Evolutionary conservation across 2,329 filamentous ascomycete genomes (phyloP).

Genomic region (Helotiales sp.): DNA sequence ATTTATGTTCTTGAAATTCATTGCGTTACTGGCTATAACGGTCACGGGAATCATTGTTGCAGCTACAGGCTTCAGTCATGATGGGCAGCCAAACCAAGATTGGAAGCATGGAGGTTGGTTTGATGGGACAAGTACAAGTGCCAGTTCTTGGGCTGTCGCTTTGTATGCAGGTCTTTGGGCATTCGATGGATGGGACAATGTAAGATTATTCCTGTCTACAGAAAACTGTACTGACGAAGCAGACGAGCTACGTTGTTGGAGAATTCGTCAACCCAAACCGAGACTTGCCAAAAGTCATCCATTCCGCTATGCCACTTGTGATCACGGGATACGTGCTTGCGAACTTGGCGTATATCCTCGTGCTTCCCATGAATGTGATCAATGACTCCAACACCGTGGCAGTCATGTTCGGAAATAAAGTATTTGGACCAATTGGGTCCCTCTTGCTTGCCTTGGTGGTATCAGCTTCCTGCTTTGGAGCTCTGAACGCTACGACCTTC

Average conservation of each 20-base stretch:
- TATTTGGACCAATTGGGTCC: slow-evolving; percentile 82
- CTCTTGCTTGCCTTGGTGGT: slow-evolving; percentile 87
- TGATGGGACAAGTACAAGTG: slow-evolving; percentile 74
- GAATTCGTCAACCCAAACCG: slow-evolving; percentile 91
- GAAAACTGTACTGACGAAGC: slow-evolving; percentile 27
- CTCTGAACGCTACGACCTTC: slow-evolving; percentile 91
- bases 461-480: slow-evolving; percentile 88
- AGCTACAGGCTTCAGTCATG: slow-evolving; percentile 76
- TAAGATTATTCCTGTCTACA: slow-evolving; percentile 47
- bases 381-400: slow-evolving; percentile 93
- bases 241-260: slow-evolving; percentile 97
- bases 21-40: slow-evolving; percentile 83
- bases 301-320: slow-evolving; percentile 93
- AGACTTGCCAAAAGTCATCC: slow-evolving; percentile 91
- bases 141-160: slow-evolving; percentile 88
- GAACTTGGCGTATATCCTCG: slow-evolving; percentile 92
- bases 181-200: slow-evolving; percentile 98
- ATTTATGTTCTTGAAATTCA: slow-evolving; percentile 97
- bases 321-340: slow-evolving; percentile 88
- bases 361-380: slow-evolving; percentile 77
- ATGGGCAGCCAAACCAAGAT: slow-evolving; percentile 72
- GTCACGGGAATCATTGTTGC: slow-evolving; percentile 89
- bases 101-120: slow-evolving; percentile 94
- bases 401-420: slow-evolving; percentile 85
- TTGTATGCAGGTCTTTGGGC: slow-evolving; percentile 96